phyloP scores from a whole-genome alignment of 1,284 basidiomycete species.

The Garcileccinum viscosum region DNA sequence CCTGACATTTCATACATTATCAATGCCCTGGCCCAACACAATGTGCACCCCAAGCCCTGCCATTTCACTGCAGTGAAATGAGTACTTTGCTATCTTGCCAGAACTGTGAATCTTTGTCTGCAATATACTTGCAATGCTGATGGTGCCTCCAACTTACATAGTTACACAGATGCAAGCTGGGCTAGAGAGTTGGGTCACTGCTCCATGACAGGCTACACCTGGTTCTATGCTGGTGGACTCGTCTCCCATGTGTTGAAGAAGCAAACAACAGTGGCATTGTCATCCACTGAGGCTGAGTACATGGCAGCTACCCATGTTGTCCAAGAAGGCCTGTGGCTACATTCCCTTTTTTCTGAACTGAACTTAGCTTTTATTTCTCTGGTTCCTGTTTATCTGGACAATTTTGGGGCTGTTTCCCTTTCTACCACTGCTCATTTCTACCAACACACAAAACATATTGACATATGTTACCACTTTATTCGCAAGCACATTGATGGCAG shows the following conservation, averaged over 20 bases:
- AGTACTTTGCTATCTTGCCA: not conserved
- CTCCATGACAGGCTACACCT: not conserved
- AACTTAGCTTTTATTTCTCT: not conserved
- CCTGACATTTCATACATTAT: conserved; percentile 5
- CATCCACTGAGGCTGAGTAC: not conserved
- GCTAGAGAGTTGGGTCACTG: not conserved
- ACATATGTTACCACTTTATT: not conserved
- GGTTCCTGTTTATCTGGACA: not conserved
- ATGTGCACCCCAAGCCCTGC: not conserved
- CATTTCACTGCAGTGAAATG: conserved; percentile 5
- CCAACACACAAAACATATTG: not conserved
- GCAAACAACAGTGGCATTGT: not conserved
- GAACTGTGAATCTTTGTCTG: not conserved
- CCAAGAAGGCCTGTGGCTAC: not conserved
- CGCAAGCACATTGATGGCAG: not conserved
- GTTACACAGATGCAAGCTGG: not conserved
- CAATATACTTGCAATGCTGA: not conserved
- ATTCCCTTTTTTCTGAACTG: not conserved
- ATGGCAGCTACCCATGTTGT: not conserved
- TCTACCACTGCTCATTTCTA: not conserved
- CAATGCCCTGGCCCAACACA: not conserved
- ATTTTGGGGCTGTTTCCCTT: not conserved
- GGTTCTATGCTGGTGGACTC: not conserved
- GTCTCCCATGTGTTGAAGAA: not conserved
- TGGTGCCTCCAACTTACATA: not conserved